Evolutionary conservation across 2,329 filamentous ascomycete genomes (phyloP), one percentile per base, ranked within the genome.

Genomic region (Microdochium paspali): DNA sequence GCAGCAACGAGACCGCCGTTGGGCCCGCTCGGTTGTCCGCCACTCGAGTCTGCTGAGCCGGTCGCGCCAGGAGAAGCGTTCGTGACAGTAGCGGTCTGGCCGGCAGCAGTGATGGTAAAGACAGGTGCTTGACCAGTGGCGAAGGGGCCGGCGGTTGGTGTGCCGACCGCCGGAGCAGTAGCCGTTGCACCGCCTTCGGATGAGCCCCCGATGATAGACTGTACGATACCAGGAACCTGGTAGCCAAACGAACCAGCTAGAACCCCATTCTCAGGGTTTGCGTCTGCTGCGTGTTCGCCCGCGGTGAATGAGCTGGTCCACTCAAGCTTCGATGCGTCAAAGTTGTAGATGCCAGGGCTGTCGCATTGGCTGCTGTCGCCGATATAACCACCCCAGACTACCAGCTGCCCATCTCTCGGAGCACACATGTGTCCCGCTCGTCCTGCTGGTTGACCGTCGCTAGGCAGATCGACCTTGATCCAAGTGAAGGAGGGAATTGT

Each of bases 401-500:
- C 68, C 67, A 88, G 83, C 58, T 88, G 84, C 10, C 76, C 77
- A 57, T 87, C 81, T 67, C 81, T 83, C 23, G 85, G 72, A 49
- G 82, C 77, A 61, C 84, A 88, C 0, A 77, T 77, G 58, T 87
- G 84, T 0, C 85, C 85, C 10, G 82, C 80, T 46, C 85, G 24
- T 44, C 42, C 42, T 4, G 12, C 23, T 10, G 84, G 12, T 61
- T 57, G 5, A 75, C 75, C 1, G 66, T 64, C 4, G 64, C 60
- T 44, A 50, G 44, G 6, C 70, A 40, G 70, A 50, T 84, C 71
- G 23, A 85, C 82, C 57, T 80, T 62, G 49, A 88, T 80, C 85
- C 84, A 88, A 7, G 80, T 84, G 59, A 89, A 89, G 0, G 79
- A 77, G 0, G 85, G 85, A 25, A 89, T 72, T 3, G 82, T 84